Base-by-base conservation (phyloP, 352 stramenopile species). In the Phytophthora tentaculata region DNA sequence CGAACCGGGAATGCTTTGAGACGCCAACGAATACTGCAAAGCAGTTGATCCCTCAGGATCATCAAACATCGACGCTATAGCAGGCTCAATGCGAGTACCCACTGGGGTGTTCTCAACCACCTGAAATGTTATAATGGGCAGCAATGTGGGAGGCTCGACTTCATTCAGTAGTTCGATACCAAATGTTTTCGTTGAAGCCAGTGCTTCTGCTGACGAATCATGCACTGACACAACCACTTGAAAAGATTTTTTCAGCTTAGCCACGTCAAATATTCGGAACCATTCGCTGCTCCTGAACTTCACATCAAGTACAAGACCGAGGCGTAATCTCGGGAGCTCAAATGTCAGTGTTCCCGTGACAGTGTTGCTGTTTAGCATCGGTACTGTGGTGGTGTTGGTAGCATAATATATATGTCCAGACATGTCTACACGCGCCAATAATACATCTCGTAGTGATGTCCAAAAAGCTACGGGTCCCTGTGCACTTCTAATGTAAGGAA, bases 201-300 rank as follows among this genome's bases (percentile, higher is more conserved):
- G 45, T 0, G 65, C 44, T 41, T 77, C 64, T 0, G 37, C 17
- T 0, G 81, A 87, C 16, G 62, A 66, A 48, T 89, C 81, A 3
- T 81, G 76, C 1, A 78, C 81, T 22, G 54, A 24, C 7, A 89
- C 64, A 10, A 76, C 56, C 0, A 81, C 19, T 12, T 51, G 43
- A 57, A 84, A 81, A 6, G 63, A 72, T 52, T 87, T 89, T 3
- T 49, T 70, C 8, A 89, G 66, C 5, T 60, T 39, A 37, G 50
- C 44, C 0, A 83, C 72, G 17, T 62, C 62, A 58, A 89, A 79
- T 16, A 89, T 5, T 24, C 69, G 63, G 13, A 45, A 57, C 78
- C 76, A 87, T 1, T 56, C 44, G 0, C 57, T 67, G 29, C 37
- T 74, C 23, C 55, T 54, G 20, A 76, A 79, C 26, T 73, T 73